Evolutionary conservation across 192 early-diverging fungal species (phyloP).

Genomic region (Phlyctochytrium bullatum): DNA sequence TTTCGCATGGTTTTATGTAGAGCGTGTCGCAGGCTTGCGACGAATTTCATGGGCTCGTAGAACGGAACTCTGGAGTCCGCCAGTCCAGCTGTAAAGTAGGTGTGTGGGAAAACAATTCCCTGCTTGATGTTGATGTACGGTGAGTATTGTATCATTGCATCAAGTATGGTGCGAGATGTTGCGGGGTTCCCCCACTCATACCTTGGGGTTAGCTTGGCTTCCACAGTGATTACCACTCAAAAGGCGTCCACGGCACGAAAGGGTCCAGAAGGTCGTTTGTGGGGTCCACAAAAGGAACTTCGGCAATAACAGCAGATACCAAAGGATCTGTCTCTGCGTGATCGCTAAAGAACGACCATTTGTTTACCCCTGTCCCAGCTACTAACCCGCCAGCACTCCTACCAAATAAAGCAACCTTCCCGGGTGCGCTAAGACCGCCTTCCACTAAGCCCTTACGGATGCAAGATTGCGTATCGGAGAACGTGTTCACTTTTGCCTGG

Average conservation of each 20-base stretch:
- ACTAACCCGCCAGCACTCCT: conserved; percentile 47
- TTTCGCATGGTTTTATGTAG: not conserved
- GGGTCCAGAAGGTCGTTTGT: conserved; percentile 40
- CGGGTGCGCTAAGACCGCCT: not conserved
- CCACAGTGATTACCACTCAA: conserved; percentile 28
- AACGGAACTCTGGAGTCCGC: conserved; percentile 77
- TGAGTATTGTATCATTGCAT: conserved; percentile 41
- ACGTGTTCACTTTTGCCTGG: conserved; percentile 34
- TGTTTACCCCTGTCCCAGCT: conserved; percentile 26
- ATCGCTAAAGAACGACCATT: conserved; percentile 15
- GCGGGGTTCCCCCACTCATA: conserved; percentile 47
- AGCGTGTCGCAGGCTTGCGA: conserved; percentile 75
- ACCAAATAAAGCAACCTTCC: conserved; percentile 26
- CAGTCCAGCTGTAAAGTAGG: conserved; percentile 57
- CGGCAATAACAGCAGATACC: conserved; percentile 33
- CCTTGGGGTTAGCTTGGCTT: not conserved
- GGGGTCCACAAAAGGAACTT: conserved; percentile 50
- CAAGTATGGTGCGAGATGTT: conserved; percentile 21
- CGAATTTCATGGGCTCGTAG: conserved; percentile 86
- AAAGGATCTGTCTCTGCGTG: conserved; percentile 4
- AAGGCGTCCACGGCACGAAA: conserved; percentile 42
- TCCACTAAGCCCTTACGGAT: conserved; percentile 25
- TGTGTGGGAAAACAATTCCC: conserved; percentile 9
- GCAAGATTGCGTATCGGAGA: conserved; percentile 35
- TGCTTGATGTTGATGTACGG: conserved; percentile 29